Evolutionary conservation across 306 rosid genomes (phyloP).

Genomic region (Herpetospermum pedunculosum): DNA sequence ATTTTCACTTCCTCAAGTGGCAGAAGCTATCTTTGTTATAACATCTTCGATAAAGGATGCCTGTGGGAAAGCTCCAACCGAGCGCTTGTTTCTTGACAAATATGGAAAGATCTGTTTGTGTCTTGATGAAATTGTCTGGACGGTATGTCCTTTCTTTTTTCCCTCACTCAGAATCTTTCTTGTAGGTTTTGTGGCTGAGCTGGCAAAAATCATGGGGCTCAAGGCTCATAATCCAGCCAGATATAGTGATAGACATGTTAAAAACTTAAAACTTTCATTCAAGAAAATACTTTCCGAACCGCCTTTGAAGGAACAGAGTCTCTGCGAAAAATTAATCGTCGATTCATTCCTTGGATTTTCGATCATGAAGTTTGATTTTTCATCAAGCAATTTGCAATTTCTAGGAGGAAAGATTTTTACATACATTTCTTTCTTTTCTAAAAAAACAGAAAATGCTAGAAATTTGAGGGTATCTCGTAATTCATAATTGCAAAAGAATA

Average conservation of each 20-base stretch:
- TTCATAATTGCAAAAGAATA: neutral
- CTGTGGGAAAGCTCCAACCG: constrained; percentile 80
- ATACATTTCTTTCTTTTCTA: neutral
- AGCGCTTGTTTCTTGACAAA: constrained; percentile 88
- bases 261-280: neutral
- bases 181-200: neutral
- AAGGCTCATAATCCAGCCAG: neutral
- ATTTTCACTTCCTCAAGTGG: constrained; percentile 34
- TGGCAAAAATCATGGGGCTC: neutral
- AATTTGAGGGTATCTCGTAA: neutral
- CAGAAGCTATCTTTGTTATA: constrained; percentile 78
- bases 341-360: neutral
- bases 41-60: constrained; percentile 89
- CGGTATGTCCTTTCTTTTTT: constrained; percentile 32
- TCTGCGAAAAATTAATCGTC: neutral
- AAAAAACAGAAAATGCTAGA: neutral
- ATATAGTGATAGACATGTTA: neutral
- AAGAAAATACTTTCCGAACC: neutral
- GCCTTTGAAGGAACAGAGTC: neutral
- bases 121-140: constrained; percentile 93
- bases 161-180: neutral
- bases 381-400: no score
- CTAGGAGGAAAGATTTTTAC: neutral
- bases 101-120: constrained; percentile 89
- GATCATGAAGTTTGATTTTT: neutral